Base-by-base conservation (phyloP, 306 rosid species). In the Luffa acutangula region DNA sequence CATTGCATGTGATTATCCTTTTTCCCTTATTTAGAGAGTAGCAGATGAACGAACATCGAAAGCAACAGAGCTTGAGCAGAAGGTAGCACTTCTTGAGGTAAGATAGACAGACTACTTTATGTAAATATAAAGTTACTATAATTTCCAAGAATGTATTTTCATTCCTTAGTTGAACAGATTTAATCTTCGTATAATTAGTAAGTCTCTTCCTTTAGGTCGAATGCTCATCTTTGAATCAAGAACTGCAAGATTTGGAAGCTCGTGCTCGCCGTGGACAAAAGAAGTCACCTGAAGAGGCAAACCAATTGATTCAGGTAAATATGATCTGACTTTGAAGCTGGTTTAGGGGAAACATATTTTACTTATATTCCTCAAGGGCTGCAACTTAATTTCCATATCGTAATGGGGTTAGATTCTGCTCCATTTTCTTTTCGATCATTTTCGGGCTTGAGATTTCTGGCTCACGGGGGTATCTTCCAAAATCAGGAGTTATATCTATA, bases 11-110 rank as follows among this genome's bases (percentile, higher is more conserved):
- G 39, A 41, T 42, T 42, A 34, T 12, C 43, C 39, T 76, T 75
- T 87, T 81, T 31, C 8, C 64, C 31, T 34, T 64, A 73, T 84
- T 69, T 82, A 95, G 97, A 90, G 97, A 84, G 82, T 88, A 76
- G 96, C 97, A 7, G 99, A 95, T 85, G 99, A 95, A 80, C 90
- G 97, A 82, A 93, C 97, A 48, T 81, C 94, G 9, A 95, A 90
- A 89, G 97, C 91, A 78, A 86, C 97, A 41, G 97, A 95, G 72
- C 97, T 95, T 82, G 97, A 95, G 91, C 99, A 89, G 87, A 95
- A 93, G 84, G 87, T 93, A 90, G 97, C 97, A 25, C 88, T 89
- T 87, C 99, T 95, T 34, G 99, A 95, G 99, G 99, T 92, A 89
- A 77, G 64, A 10, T 4, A 63, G 65, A 53, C 12, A 76, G 76